A percentile compares a stretch with the other conserved stretches of the same genome.
Conservation (phyloP, 331 rosid species). For the Quercus lobata region DNA sequence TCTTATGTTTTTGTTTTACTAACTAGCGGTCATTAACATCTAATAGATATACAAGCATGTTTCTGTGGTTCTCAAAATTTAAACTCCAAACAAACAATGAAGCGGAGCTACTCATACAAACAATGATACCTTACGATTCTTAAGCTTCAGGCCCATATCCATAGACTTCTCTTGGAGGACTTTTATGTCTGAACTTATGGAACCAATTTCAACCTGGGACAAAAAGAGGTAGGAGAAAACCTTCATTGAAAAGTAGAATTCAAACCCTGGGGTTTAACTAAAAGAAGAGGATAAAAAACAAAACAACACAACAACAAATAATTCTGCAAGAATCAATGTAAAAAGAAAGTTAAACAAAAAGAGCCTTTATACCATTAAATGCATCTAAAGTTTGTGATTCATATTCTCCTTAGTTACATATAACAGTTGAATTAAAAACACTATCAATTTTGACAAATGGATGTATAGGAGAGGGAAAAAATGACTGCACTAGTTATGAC, state of each 20-base stretch:
- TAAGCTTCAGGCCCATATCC: slow-evolving; percentile 94
- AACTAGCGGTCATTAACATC: neutral
- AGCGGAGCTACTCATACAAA: neutral
- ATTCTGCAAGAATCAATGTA: neutral
- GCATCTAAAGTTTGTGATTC: neutral
- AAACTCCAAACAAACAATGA: neutral
- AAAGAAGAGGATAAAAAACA: neutral
- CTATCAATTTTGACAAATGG: neutral
- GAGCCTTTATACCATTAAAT: neutral
- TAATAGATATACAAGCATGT: neutral
- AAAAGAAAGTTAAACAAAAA: neutral
- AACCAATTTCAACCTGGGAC: slow-evolving; percentile 85
- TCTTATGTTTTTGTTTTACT: neutral
- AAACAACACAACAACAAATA: neutral
- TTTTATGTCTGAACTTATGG: slow-evolving; percentile 84
- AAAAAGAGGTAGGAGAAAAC: neutral
- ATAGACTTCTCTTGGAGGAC: slow-evolving; percentile 95
- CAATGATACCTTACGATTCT: slow-evolving; percentile 89
- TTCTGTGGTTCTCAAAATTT: neutral
- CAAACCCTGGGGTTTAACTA: neutral
- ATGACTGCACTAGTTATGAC: neutral
- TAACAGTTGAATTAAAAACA: neutral
- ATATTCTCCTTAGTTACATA: neutral
- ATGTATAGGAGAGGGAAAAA: neutral
- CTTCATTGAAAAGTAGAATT: neutral